These are phyloP conservation scores for Beauveria australis DNA, from an alignment of 2,329 filamentous ascomycete species.

Conservation along the genomic window DNA sequence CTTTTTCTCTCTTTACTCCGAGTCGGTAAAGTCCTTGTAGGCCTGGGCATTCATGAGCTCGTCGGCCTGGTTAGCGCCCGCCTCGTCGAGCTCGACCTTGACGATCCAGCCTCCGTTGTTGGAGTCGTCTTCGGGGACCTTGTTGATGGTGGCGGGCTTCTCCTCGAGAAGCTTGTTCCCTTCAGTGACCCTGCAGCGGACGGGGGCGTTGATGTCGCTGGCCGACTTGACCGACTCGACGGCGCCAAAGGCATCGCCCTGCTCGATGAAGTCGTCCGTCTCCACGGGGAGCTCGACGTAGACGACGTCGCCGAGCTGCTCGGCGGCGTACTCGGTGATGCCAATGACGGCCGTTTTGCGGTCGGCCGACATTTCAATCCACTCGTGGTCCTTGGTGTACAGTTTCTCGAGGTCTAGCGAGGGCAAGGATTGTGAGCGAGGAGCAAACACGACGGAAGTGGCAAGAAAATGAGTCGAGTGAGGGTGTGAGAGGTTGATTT, in stretches of 20 bases:
- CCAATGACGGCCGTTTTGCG: slow-evolving; percentile 74
- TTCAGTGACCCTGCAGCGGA: slow-evolving; percentile 67
- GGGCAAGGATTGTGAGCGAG: background rate
- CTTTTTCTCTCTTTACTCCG: slow-evolving; percentile 21
- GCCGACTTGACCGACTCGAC: slow-evolving; percentile 98
- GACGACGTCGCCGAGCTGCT: slow-evolving; percentile 91
- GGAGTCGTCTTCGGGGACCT: slow-evolving; percentile 71
- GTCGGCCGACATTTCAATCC: slow-evolving; percentile 82
- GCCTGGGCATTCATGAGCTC: slow-evolving; percentile 66
- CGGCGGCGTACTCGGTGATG: slow-evolving; percentile 85
- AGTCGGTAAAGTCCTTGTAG: slow-evolving; percentile 65
- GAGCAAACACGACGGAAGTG: background rate
- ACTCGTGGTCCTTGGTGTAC: slow-evolving; percentile 97
- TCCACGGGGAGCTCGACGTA: slow-evolving; percentile 85
- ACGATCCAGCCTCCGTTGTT: slow-evolving; percentile 84
- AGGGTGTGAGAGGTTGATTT: background rate
- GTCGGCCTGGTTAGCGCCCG: slow-evolving; percentile 59
- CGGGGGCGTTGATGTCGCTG: slow-evolving; percentile 90
- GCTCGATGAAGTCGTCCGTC: slow-evolving; percentile 53
- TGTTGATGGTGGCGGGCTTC: slow-evolving; percentile 81
- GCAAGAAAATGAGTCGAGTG: too few relatives aligned
- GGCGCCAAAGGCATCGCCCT: slow-evolving; percentile 81
- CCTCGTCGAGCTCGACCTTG: slow-evolving; percentile 69
- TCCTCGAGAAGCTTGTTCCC: slow-evolving; percentile 71
- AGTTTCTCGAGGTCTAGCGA: slow-evolving; percentile 58